Evolutionary conservation across 441 rosid species (phyloP), one percentile per base, ranked within the genome.

Genomic region (Erysimum pusillum): DNA sequence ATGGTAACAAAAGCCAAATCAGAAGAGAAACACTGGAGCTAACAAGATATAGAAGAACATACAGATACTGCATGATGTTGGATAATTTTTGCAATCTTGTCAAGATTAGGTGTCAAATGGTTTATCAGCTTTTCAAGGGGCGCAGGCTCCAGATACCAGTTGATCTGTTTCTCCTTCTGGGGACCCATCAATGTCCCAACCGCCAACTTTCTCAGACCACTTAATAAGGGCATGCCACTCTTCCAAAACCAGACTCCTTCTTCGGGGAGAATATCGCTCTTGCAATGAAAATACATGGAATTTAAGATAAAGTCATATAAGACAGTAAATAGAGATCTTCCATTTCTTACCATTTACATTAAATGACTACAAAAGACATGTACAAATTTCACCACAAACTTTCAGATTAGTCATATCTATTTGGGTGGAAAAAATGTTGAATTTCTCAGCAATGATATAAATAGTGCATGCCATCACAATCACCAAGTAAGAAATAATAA

Each of bases 181-280:
- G 93, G 96, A 63, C 94, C 97, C 88, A 96, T 75, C 79, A 90
- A 67, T 60, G 99, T 87, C 75, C 97, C 90, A 68, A 90, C 87
- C 56, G 97, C 95, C 88, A 96, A 85, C 68, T 82, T 86, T 82
- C 98, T 90, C 34, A 93, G 87, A 64, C 93, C 92, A 87, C 97
- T 91, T 86, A 89, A 80, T 82, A 87, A 77, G 39, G 99, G 98
- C 93, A 93, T 88, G 75, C 96, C 91, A 81, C 89, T 89, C 84
- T 88, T 88, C 99, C 99, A 96, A 80, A 80, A 91, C 97, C 94
- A 88, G 82, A 93, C 76, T 73, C 87, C 90, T 88, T 93, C 99
- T 81, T 90, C 96, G 35, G 99, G 98, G 79, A 93, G 87, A 59
- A 96, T 76, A 25, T 96, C 94, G 84, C 86, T 96, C 99, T 96